Evolutionary conservation across 1,284 basidiomycete genomes (phyloP), one percentile per base, ranked within the genome.

Genomic region (Crucibulum cyathiforme): DNA sequence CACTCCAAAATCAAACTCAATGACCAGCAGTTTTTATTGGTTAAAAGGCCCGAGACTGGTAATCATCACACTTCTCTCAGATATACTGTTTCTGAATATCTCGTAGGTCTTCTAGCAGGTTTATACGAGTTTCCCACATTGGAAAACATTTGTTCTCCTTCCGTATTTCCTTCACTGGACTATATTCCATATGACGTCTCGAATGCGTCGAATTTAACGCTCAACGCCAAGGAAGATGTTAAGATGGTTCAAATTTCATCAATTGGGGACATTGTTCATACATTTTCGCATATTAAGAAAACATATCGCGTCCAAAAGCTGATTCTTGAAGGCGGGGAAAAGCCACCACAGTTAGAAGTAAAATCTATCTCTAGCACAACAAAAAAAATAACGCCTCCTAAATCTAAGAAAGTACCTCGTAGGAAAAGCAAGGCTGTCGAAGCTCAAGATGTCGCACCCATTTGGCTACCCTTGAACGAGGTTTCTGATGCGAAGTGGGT

Each of bases 201-300:
- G 31, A 31, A 5, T 31, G 5, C 5, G 3, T 31, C 31, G 3
- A 31, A 31, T 31, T 5, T 5, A 31, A 31, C 31, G 31, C 31
- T 31, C 31, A 31, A 31, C 31, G 31, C 31, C 31, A 5, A 31
- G 31, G 31, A 5, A 31, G 31, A 5, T 31, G 31, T 31, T 31
- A 31, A 5, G 31, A 31, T 31, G 31, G 31, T 31, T 31, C 31
- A 31, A 56, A 79, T 88, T 54, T 77, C 78, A 58, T 76, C 80
- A 15, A 84, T 79, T 19, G 89, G 90, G 15, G 86, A 90, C 59
- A 87, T 97, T 37, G 66, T 89, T 1, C 96, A 98, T 70, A 80
- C 95, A 55, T 98, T 98, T 77, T 94, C 92, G 2, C 96, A 98
- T 73, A 93, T 98, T 71, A 87, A 84, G 68, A 94, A 97, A 80